Base-by-base conservation (phyloP, 495 filamentous ascomycete genomes). In the Lasiosphaeriaceae sp. region DNA sequence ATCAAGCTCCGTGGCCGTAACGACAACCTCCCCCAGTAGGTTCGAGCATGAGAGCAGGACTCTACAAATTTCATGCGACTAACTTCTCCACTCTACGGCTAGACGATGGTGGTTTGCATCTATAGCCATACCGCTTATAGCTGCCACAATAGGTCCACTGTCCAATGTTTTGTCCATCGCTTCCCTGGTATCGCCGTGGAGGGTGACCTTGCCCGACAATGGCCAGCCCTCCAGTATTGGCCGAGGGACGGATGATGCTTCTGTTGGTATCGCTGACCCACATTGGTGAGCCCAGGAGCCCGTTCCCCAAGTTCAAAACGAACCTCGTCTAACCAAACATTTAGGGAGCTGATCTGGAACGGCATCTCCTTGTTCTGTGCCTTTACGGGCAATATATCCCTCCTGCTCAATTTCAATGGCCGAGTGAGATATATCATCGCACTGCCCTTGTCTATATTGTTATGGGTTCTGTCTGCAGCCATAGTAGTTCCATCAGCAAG, bases 91-190 rank as follows among this genome's bases (percentile, higher is more conserved):
- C 31, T 29, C 11, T 22, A 48, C 11, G 2, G 17, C 16, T 29
- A 69, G 62, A 52, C 50, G 52, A 49, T 92, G 88, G 88, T 92
- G 88, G 88, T 82, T 90, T 57, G 89, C 89, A 1, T 88, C 85
- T 0, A 92, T 86, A 3, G 86, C 84, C 12, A 88, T 90, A 46
- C 88, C 88, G 11, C 76, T 92, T 5, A 66, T 90, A 4, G 87
- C 87, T 0, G 88, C 88, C 5, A 85, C 87, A 1, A 78, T 86
- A 4, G 86, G 86, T 0, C 88, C 88, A 1, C 73, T 91, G 16
- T 88, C 88, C 11, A 90, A 90, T 67, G 81, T 91, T 20, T 76
- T 89, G 63, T 88, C 86, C n/a, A 87, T 92, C 34, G 86, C 85
- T 11, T 85, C 88, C 3, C 68, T 92, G 43, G 83, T 89, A 0